Evolutionary conservation across 2,329 filamentous ascomycete genomes (phyloP), one percentile per base, ranked within the genome.

Genomic region (Cladosporium sp.): DNA sequence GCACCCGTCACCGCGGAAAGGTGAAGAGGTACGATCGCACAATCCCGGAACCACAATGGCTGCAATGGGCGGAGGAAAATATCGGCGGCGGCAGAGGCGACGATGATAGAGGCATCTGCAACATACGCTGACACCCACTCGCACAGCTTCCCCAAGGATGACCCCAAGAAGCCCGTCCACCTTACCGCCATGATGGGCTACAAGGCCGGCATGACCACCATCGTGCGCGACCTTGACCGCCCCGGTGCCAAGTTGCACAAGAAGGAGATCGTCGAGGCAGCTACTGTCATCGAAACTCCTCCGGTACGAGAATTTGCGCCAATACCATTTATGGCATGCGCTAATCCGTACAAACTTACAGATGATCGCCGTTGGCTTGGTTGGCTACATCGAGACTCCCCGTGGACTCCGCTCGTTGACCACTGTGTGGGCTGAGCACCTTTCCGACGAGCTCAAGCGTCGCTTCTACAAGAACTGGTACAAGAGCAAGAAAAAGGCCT

Each of bases 401-500:
- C 94, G 94, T 75, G 94, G 94, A 83, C 92, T 99, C 75, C 93
- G 94, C 80, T 99, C 94, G 70, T 92, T 99, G 81, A 97, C 92
- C 79, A 97, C 94, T 77, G 91, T 99, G 78, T 99, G 94, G 94
- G 94, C 94, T 76, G 94, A 97, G 88, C 94, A 99, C 81, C 82
- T 99, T 81, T 90, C 89, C 82, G 94, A 99, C 81, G 94, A 97
- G 84, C 78, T 99, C 81, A 96, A 96, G 89, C 90, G 94, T 76
- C 90, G 94, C 78, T 99, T 99, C 91, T 99, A 99, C 90, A 97
- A 97, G 92, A 99, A 99, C 89, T 99, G 94, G 94, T 99, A 99
- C 90, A 96, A 96, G 89, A 92, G 88, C 87, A 99, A 99, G 92
- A 97, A 97, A 91, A 99, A 99, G 93, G 94, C 94, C 65, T 99